These are phyloP conservation scores for Ustilaginoidea virens DNA, from an alignment of 2,329 filamentous ascomycete genomes.

Conservation along the genomic window DNA sequence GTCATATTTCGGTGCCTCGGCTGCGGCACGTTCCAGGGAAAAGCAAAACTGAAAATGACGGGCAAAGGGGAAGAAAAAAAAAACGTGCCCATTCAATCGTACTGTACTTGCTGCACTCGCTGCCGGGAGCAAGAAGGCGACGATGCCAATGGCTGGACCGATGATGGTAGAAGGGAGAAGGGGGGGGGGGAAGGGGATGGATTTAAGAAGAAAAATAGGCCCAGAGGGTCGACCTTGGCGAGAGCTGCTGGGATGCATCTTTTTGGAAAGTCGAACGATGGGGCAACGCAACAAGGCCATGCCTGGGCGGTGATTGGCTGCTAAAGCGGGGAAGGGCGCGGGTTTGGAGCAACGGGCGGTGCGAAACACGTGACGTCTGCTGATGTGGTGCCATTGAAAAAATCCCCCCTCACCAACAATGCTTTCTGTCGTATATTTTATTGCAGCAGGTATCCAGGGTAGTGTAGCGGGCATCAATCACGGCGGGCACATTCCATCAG, in stretches of 20 bases:
- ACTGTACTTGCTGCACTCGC: conserved; percentile 3
- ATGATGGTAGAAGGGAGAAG: conserved; percentile 1
- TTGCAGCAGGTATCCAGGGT: no score
- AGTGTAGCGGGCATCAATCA: no score
- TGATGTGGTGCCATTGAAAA: no score
- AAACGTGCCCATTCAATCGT: conserved; percentile 1
- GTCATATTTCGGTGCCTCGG: conserved; percentile 9
- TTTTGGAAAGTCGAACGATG: conserved; percentile 11
- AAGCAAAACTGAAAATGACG: neutral
- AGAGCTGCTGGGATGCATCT: no score
- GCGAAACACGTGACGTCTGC: conserved; percentile 6
- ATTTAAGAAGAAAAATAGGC: neutral
- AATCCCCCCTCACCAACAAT: no score
- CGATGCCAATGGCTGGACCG: no score
- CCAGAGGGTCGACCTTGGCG: no score
- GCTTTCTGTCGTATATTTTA: no score
- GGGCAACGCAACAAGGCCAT: no score
- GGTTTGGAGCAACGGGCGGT: conserved; percentile 5
- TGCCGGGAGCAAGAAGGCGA: conserved; percentile 2
- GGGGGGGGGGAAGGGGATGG: conserved; percentile 1
- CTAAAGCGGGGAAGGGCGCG: conserved; percentile 12
- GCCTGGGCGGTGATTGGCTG: conserved; percentile 20
- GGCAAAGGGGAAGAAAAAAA: neutral
- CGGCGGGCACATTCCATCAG: no score
- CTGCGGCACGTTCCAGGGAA: conserved; percentile 1